A percentile compares a stretch with the other conserved stretches of the same genome.
Evolutionary conservation across 2,329 filamentous ascomycete species (phyloP).

Genomic region (Ilyonectria robusta): DNA sequence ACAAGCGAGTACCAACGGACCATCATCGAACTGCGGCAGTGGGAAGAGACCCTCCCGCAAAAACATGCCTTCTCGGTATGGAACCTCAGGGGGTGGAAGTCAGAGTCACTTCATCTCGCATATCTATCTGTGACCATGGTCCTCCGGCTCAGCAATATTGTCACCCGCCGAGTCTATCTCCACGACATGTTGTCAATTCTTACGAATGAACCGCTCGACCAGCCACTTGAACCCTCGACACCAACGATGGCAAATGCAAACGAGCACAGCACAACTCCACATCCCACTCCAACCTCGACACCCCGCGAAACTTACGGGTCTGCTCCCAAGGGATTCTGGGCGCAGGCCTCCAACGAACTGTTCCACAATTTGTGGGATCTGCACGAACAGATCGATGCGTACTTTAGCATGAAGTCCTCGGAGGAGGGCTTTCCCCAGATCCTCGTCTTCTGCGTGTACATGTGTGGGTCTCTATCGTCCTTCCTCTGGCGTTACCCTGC

Average conservation of each 20-base stretch:
- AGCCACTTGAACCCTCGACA: constrained; percentile 25
- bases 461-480: constrained; percentile 55
- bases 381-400: constrained; percentile 55
- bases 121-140: constrained; percentile 55
- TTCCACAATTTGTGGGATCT: constrained; percentile 54
- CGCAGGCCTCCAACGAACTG: constrained; percentile 48
- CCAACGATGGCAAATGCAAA: constrained; percentile 37
- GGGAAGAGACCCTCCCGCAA: constrained; percentile 49
- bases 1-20: constrained; percentile 46
- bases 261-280: constrained; percentile 19
- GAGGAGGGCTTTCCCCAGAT: constrained; percentile 54
- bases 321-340: constrained; percentile 47
- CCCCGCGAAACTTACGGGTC: constrained; percentile 22
- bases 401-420: constrained; percentile 44
- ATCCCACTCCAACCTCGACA: constrained; percentile 17
- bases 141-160: constrained; percentile 54
- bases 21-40: constrained; percentile 39
- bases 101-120: constrained; percentile 53
- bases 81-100: constrained; percentile 55
- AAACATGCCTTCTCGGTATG: constrained; percentile 53
- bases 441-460: constrained; percentile 57
- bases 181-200: constrained; percentile 47
- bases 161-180: constrained; percentile 53
- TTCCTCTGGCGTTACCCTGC: constrained; percentile 50
- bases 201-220: constrained; percentile 12